A percentile compares a stretch with the other conserved stretches of the same genome.
phyloP scores from a whole-genome alignment of 2,329 filamentous ascomycete species.

The Intubia oerlemansii region DNA sequence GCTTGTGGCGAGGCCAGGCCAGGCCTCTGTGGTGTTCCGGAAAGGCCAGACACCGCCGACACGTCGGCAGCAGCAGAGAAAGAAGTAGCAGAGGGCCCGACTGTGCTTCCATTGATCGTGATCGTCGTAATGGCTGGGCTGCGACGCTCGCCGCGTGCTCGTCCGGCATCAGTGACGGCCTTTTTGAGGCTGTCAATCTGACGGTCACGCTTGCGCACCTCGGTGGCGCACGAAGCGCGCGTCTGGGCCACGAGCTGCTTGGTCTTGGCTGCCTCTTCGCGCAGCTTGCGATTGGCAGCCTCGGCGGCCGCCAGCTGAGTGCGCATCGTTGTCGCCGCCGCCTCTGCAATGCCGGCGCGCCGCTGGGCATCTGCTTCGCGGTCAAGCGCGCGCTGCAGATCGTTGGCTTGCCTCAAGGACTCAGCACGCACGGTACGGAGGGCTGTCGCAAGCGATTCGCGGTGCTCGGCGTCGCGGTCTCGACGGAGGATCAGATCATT shows the following conservation, averaged over 20 bases:
- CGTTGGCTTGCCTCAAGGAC: constrained; percentile 48
- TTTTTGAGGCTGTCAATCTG: constrained; percentile 79
- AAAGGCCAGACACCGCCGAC: no score
- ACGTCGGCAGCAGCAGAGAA: no score
- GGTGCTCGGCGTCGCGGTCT: constrained; percentile 79
- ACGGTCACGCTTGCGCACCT: constrained; percentile 74
- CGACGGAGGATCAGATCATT: constrained; percentile 81
- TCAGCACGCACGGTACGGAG: constrained; percentile 59
- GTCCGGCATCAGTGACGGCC: constrained; percentile 52
- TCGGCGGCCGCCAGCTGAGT: constrained; percentile 55
- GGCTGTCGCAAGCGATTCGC: constrained; percentile 61
- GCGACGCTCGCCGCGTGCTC: constrained; percentile 34
- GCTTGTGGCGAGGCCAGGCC: constrained; percentile 1
- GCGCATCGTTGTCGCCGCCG: constrained; percentile 49
- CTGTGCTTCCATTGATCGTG: constrained; percentile 33
- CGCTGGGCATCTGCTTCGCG: constrained; percentile 32
- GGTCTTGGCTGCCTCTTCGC: constrained; percentile 63
- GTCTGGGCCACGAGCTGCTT: constrained; percentile 67
- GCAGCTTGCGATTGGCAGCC: constrained; percentile 49
- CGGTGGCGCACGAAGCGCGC: constrained; percentile 68
- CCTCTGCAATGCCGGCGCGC: constrained; percentile 36
- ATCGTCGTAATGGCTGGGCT: constrained; percentile 34
- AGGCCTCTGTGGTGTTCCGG: no score
- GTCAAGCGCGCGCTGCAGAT: constrained; percentile 37
- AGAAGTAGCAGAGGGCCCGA: no score